Base-by-base conservation (phyloP, 164 flowering plant species). In the Saururus chinensis region DNA sequence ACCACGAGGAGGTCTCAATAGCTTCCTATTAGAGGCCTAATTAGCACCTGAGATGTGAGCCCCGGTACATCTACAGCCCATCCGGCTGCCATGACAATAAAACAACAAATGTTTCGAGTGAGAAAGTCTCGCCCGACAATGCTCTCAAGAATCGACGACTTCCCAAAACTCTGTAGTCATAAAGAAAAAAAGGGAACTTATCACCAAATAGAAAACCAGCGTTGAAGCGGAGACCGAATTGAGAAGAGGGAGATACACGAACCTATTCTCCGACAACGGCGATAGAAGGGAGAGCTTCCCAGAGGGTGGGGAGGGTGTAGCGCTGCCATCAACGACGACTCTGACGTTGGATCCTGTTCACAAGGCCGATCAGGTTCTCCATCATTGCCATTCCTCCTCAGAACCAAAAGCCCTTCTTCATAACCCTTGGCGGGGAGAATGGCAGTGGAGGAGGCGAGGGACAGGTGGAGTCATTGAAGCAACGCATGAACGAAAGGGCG, bases 261-360 rank as follows among this genome's bases (percentile, higher is more conserved):
- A 89, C 96, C 96, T 89, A 95, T 45, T 95, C 97, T 56, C 97
- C 97, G 53, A 90, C 97, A 51, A 90, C 97, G 64, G 95, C 92
- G 12, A 90, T 89, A 19, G 95, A 76, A 40, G 97, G 97, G 26
- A 90, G n/a, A n/a, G n/a, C n/a, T n/a, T n/a, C n/a, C n/a, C n/a
- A n/a, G n/a, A n/a, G n/a, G n/a, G n/a, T n/a, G 92, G 90, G 81
- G 62, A 86, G 77, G 9, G 87, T 8, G 12, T 8, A 62, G n/a
- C 62, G 70, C 60, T 56, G 56, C 77, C 83, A 19, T 75, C 88
- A 40, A 86, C 90, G 45, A 91, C 12, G 56, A 82, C 89, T 2
- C 86, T 85, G 63, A 84, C 84, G 68, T 75, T 84, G 89, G 19
- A 84, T 77, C 24, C 84, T 63, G 64, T 82, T 84, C 21, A 82